phyloP scores from a whole-genome alignment of 352 stramenopile species.

The Globisporangium alternatum region DNA sequence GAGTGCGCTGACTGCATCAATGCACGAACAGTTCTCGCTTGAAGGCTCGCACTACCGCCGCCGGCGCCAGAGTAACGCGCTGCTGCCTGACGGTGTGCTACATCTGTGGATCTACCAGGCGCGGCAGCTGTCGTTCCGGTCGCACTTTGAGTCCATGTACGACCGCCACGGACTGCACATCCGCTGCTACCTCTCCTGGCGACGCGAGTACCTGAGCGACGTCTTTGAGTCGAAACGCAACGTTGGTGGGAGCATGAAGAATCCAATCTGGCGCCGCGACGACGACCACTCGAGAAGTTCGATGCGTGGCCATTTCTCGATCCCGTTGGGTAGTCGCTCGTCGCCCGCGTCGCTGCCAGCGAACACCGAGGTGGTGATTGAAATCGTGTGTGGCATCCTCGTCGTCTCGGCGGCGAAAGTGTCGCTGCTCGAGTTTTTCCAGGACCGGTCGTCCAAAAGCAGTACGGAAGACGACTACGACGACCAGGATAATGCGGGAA shows the following conservation, averaged over 20 bases:
- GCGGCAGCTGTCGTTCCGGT: slow-evolving; percentile 35
- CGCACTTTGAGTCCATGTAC: slow-evolving; percentile 45
- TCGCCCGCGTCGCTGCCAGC: slow-evolving; percentile 27
- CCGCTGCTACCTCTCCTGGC: slow-evolving; percentile 30
- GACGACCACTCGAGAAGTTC: slow-evolving; percentile 25
- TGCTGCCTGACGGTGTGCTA: slow-evolving; percentile 29
- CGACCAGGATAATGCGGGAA: slow-evolving; percentile 9
- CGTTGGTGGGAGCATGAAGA: slow-evolving; percentile 31
- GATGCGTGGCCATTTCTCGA: slow-evolving; percentile 35
- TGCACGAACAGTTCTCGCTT: background rate
- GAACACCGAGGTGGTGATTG: slow-evolving; percentile 46
- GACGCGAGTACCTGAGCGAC: slow-evolving; percentile 24
- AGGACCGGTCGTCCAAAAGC: slow-evolving; percentile 10
- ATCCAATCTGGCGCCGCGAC: slow-evolving; percentile 37
- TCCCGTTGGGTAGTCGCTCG: slow-evolving; percentile 10
- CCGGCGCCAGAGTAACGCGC: slow-evolving; percentile 10
- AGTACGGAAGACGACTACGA: background rate
- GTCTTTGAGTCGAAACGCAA: slow-evolving; percentile 46
- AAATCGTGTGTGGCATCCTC: slow-evolving; percentile 52
- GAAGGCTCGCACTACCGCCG: background rate
- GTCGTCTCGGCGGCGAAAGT: slow-evolving; percentile 40
- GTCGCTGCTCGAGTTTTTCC: slow-evolving; percentile 28
- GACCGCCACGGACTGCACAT: slow-evolving; percentile 41
- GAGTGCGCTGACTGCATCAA: background rate
- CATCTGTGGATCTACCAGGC: slow-evolving; percentile 57